phyloP scores from a whole-genome alignment of 2,329 filamentous ascomycete species.

The Biscogniauxia mediterranea region DNA sequence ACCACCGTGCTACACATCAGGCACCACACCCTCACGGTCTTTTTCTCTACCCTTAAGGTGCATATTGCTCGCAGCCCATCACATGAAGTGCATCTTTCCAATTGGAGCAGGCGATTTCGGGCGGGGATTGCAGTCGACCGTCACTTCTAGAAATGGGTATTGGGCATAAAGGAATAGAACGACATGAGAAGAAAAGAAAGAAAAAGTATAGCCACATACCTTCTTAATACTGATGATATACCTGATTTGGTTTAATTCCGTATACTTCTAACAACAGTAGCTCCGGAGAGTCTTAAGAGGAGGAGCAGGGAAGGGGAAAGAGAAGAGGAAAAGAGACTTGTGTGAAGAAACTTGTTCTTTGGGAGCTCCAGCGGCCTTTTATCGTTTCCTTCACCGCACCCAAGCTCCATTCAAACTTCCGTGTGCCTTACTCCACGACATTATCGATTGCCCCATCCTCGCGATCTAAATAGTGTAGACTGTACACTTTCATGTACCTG shows the following conservation, averaged over 20 bases:
- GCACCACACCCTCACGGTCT: background rate
- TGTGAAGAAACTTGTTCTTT: too few species aligned
- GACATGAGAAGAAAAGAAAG: background rate
- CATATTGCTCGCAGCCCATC: background rate
- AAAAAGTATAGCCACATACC: conserved; percentile 1
- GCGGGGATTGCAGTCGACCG: background rate
- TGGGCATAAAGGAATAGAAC: background rate
- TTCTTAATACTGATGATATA: background rate
- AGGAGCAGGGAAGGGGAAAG: background rate
- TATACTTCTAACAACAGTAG: background rate
- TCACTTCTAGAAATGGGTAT: background rate
- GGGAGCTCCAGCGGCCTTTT: background rate
- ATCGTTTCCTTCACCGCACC: background rate
- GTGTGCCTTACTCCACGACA: background rate
- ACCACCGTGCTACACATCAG: background rate
- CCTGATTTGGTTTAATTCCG: background rate
- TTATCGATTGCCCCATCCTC: background rate
- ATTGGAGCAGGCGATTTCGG: background rate
- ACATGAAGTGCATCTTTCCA: background rate
- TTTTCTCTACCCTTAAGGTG: background rate
- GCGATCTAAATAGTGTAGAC: background rate
- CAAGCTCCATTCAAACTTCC: background rate
- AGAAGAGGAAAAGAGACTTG: background rate
- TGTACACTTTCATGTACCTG: background rate
- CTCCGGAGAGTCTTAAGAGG: background rate